Evolutionary conservation across 306 rosid species (phyloP), one percentile per base, ranked within the genome.

Genomic region (Astragalus glycyphyllos): DNA sequence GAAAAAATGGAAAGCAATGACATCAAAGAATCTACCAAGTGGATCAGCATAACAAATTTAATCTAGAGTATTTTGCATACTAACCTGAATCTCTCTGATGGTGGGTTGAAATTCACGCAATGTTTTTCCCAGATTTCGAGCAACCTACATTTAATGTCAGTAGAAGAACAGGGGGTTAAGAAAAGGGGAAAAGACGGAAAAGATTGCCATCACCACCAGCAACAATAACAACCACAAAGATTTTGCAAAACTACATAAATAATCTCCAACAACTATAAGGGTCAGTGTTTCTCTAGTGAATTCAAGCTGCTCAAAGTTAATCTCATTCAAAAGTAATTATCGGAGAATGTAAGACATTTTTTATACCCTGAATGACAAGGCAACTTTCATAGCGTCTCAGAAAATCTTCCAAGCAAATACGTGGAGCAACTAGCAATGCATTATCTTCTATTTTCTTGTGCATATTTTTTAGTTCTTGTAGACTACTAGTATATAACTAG

Each of bases 51-150:
- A 58, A 66, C 17, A 71, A 26, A 34, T 50, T 37, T 23, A 61
- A 44, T 41, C 42, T 31, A 8, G 59, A 50, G 67, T 61, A 29
- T 35, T 65, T 65, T 60, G 16, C 64, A n/a, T n/a, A 76, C 77
- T 53, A 46, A 90, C 97, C 97, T 95, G 99, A 71, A 95, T 95
- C 81, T 95, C 99, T 81, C 68, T 87, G 71, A 95, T 95, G 68
- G 99, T 95, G 62, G 97, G 99, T 86, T 91, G 99, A 83, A 95
- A 95, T 65, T 90, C 82, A 47, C 99, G 96, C 74, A 95, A 73
- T 5, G 99, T 95, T 79, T 95, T 91, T 23, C 99, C 99, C 61
- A 95, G 72, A 78, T 79, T 95, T 35, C 97, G 87, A 74, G 99
- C 99, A 85, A 95, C 96, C 99, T 95, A 85, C 87, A 82, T 60